Evolutionary conservation across 148 eudicot species (phyloP), one percentile per base, ranked within the genome.

Genomic region (Fagopyrum tataricum): DNA sequence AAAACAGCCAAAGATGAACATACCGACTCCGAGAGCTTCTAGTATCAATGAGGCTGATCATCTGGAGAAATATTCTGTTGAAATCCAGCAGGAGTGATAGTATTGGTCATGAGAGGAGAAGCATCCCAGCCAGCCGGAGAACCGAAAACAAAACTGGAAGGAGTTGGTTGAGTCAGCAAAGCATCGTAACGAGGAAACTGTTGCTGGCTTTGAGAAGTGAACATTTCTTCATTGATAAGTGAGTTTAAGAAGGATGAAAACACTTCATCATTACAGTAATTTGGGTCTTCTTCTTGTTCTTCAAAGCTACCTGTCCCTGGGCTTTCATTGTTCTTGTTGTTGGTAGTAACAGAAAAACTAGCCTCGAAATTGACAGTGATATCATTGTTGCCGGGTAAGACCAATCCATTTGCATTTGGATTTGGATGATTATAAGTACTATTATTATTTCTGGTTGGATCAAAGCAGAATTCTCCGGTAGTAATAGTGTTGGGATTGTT

Each of bases 101-200:
- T n/a, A 44, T 10, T 44, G 13, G 56, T 55, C 79, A 80, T 74
- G 72, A 77, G 76, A 14, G 80, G 75, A 8, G 75, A 74, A 68
- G 80, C 80, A 17, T 81, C 84, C 84, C 81, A 78, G 48, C 76
- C 78, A 14, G 39, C 31, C 13, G 78, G 44, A 53, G 75, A 71
- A 5, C 78, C 74, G 39, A 81, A 72, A 48, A 73, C 58, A 1
- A 75, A 58, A 61, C 1, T 13, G 13, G 75, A n/a, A 3, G 39
- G 73, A 46, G 53, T 46, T 2, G 0, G 6, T 12, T 71, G 71
- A 68, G 76, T 67, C 7, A 72, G 44, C 56, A 77, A 67, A 71
- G 76, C 46, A 74, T 81, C 75, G 9, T 55, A 71, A 42, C 39
- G 20, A 1, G 77, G 72, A 20, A 76, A 69, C n/a, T 78, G 79